phyloP scores from a whole-genome alignment of 2,329 filamentous ascomycete genomes.

The Gremmenia infestans region DNA sequence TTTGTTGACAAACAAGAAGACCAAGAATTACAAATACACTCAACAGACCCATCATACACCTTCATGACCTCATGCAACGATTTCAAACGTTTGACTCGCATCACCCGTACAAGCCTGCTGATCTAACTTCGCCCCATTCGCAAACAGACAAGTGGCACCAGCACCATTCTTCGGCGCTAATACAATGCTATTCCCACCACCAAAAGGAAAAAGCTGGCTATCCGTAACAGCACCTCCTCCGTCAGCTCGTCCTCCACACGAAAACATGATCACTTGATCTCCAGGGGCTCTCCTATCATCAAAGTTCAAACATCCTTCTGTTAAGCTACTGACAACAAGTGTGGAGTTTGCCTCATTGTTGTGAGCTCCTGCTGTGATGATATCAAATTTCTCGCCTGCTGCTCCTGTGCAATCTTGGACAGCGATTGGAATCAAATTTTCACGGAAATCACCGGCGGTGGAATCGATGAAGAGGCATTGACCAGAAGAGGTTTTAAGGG shows the following conservation, averaged over 20 bases:
- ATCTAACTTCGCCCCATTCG: slow-evolving; percentile 25
- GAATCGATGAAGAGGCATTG: slow-evolving; percentile 40
- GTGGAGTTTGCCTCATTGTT: slow-evolving; percentile 41
- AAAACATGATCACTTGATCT: slow-evolving; percentile 51
- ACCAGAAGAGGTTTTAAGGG: slow-evolving; percentile 38
- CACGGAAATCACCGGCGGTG: slow-evolving; percentile 41
- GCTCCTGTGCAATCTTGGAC: slow-evolving; percentile 36
- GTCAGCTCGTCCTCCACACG: slow-evolving; percentile 53
- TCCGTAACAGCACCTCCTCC: slow-evolving; percentile 38
- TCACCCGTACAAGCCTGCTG: slow-evolving; percentile 14
- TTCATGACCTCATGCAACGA: slow-evolving; percentile 4
- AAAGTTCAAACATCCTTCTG: slow-evolving; percentile 54
- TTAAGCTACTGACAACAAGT: slow-evolving; percentile 51
- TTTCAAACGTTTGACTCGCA: slow-evolving; percentile 17
- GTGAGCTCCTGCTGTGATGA: slow-evolving; percentile 46
- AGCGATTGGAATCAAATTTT: slow-evolving; percentile 40
- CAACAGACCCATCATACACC: neutral
- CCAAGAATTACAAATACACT: too few relatives aligned
- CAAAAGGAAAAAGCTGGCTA: slow-evolving; percentile 47
- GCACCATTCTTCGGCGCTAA: slow-evolving; percentile 42
- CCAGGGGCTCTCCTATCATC: slow-evolving; percentile 47
- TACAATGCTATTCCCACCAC: slow-evolving; percentile 36
- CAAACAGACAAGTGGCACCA: slow-evolving; percentile 40
- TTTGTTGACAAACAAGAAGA: neutral
- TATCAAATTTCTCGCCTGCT: slow-evolving; percentile 38